Percentiles rank a stretch among this genome's conserved stretches.
Conservation (phyloP, 176 grass and related monocot species). For the Raddia guianensis region DNA sequence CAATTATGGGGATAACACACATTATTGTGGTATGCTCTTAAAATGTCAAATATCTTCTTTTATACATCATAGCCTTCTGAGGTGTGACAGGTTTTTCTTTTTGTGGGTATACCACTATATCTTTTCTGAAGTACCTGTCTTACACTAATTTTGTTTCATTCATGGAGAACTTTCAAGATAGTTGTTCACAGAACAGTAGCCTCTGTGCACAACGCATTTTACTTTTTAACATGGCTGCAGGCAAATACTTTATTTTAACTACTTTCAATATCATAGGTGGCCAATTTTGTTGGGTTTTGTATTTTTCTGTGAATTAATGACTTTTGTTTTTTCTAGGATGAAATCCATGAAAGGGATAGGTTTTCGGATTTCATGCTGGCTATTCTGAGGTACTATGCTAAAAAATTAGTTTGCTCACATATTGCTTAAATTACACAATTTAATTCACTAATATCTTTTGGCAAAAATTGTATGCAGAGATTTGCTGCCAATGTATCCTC, state of each 20-base stretch:
- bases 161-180: neutral
- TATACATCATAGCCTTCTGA: slow-evolving; percentile 22
- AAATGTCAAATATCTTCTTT: slow-evolving; percentile 19
- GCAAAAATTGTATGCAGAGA: slow-evolving; percentile 62
- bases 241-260: slow-evolving; percentile 1
- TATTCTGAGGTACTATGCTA: slow-evolving; percentile 80
- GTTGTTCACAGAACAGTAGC: neutral
- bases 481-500: slow-evolving; percentile 77
- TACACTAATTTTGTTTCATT: neutral
- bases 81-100: slow-evolving; percentile 9
- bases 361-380: slow-evolving; percentile 97
- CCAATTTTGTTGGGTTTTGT: slow-evolving; percentile 22
- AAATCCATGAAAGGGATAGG: slow-evolving; percentile 99
- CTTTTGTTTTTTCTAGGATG: slow-evolving; percentile 63
- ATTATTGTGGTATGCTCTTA: slow-evolving; percentile 79
- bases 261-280: slow-evolving; percentile 12
- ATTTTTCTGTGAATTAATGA: slow-evolving; percentile 20
- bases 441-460: slow-evolving; percentile 38
- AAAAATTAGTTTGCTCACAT: slow-evolving; percentile 6
- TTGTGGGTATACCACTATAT: neutral
- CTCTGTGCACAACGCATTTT: neutral
- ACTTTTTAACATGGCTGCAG: neutral
- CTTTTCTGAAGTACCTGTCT: slow-evolving; percentile 18
- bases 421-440: slow-evolving; percentile 25
- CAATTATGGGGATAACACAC: slow-evolving; percentile 77